Conservation (phyloP, 225 moss, liverwort and hornwort species). For the Physcomitrellopsis africana region DNA sequence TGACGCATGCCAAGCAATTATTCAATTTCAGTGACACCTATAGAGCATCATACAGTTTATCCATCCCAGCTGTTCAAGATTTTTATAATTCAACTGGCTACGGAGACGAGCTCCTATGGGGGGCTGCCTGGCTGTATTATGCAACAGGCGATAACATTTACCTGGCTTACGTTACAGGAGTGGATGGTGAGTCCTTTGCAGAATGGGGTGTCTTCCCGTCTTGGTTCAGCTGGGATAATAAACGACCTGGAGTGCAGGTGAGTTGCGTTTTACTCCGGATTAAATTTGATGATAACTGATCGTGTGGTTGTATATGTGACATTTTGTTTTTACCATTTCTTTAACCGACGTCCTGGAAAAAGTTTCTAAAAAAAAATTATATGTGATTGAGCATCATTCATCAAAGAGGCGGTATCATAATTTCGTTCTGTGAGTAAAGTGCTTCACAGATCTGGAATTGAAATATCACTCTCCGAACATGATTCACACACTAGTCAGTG, state of each 20-base stretch:
- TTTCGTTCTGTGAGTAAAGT: not conserved
- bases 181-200: constrained; percentile 47
- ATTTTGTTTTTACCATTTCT: too few species aligned
- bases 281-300: too few species aligned
- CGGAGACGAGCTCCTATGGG: constrained; percentile 78
- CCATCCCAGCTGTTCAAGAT: constrained; percentile 36
- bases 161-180: constrained; percentile 61
- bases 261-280: not conserved
- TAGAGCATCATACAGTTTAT: constrained; percentile 45
- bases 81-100: constrained; percentile 56
- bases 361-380: too few species aligned
- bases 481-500: not conserved
- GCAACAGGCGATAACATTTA: constrained; percentile 57
- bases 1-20: constrained; percentile 51
- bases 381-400: too few species aligned
- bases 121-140: constrained; percentile 67
- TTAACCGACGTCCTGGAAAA: too few species aligned
- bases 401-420: too few species aligned
- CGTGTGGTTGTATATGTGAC: too few species aligned
- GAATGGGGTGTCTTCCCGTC: constrained; percentile 48
- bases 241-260: constrained; percentile 73
- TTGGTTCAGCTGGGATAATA: constrained; percentile 83
- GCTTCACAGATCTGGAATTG: not conserved
- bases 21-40: constrained; percentile 56
- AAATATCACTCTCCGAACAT: not conserved